phyloP scores from a whole-genome alignment of 2,329 filamentous ascomycete species.

The Scorias spongiosa region DNA sequence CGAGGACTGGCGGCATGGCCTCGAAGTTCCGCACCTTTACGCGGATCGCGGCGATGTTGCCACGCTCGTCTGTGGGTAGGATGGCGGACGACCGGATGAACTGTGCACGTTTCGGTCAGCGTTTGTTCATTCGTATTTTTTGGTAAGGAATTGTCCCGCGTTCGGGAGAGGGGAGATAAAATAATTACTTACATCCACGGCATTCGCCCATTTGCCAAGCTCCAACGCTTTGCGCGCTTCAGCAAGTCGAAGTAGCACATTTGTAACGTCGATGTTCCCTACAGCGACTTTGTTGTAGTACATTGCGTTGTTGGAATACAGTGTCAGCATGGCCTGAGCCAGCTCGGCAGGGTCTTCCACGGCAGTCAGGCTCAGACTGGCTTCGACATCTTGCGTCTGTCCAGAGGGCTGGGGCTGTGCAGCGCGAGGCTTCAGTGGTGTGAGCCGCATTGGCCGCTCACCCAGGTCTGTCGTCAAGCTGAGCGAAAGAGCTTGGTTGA shows the following conservation, averaged over 20 bases:
- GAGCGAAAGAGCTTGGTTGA: conserved; percentile 82
- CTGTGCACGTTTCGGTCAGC: conserved; percentile 30
- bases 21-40: conserved; percentile 68
- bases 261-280: conserved; percentile 42
- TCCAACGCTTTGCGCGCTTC: conserved; percentile 46
- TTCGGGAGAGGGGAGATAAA: neutral
- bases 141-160: conserved; percentile 1
- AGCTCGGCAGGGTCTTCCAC: conserved; percentile 52
- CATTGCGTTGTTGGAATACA: conserved; percentile 47
- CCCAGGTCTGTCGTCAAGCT: conserved; percentile 76
- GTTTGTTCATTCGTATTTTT: neutral
- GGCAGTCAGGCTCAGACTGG: conserved; percentile 50
- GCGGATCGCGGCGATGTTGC: conserved; percentile 67
- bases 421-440: conserved; percentile 61
- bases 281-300: conserved; percentile 45
- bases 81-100: conserved; percentile 59
- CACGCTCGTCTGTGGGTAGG: conserved; percentile 59
- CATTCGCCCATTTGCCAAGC: conserved; percentile 41
- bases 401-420: conserved; percentile 4
- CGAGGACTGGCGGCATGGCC: conserved; percentile 61
- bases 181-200: conserved; percentile 44
- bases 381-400: conserved; percentile 24
- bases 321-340: conserved; percentile 44
- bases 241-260: conserved; percentile 44
- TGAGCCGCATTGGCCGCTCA: conserved; percentile 60